Conservation (phyloP, 73 alveolate genomes). For the Tetrahymena elliotti region DNA sequence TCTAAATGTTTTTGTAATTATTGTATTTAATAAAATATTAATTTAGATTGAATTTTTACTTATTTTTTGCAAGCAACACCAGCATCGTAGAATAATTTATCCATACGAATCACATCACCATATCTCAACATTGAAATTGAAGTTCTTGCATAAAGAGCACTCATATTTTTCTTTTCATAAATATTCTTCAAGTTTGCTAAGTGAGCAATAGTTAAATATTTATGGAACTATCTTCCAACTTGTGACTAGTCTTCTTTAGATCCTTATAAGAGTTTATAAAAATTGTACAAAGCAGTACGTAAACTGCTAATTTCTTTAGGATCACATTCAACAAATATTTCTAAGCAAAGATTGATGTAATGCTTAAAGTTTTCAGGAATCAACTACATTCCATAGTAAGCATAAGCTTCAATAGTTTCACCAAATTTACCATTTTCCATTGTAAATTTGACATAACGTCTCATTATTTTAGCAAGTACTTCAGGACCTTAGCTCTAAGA, state of each 20-base stretch:
- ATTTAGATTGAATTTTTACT: neutral
- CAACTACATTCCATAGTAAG: constrained; percentile 89
- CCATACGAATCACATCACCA: constrained; percentile 94
- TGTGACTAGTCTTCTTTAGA: constrained; percentile 70
- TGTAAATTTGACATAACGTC: constrained; percentile 73
- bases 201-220: constrained; percentile 71
- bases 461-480: constrained; percentile 75
- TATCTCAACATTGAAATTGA: constrained; percentile 91
- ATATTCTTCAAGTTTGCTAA: constrained; percentile 70
- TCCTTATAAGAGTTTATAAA: constrained; percentile 72
- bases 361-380: constrained; percentile 73
- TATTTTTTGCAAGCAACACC: constrained; percentile 92
- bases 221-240: constrained; percentile 70
- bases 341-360: constrained; percentile 91
- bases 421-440: constrained; percentile 86
- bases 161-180: constrained; percentile 67
- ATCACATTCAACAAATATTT: constrained; percentile 91
- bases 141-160: constrained; percentile 74
- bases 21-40: too few relatives aligned
- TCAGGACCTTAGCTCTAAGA: constrained; percentile 88
- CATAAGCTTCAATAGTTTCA: constrained; percentile 86
- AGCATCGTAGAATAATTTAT: constrained; percentile 96
- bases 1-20: too few relatives aligned
- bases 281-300: constrained; percentile 75
- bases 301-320: constrained; percentile 81